Base-by-base conservation (phyloP, 2,329 filamentous ascomycete genomes). In the Aureobasidium sp. region DNA sequence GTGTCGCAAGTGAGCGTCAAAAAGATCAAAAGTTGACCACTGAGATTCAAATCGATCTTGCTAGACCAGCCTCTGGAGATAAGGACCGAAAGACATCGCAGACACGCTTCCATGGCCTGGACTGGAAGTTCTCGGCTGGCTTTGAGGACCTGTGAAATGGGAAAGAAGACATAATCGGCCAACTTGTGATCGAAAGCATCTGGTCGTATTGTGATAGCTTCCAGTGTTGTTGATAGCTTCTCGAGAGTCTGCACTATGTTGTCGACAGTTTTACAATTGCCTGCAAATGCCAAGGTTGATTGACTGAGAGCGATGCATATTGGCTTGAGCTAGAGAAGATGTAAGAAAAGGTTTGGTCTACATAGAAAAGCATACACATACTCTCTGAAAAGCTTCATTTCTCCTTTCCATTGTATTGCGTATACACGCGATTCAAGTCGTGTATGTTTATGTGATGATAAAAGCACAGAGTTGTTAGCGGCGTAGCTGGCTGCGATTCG, bases 131-230 rank as follows among this genome's bases (percentile, higher is more conserved):
- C 76, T 57, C 86, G 80, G 60, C 88, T 85, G 57, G 83, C 79
- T 55, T 88, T 84, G 62, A 98, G 84, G 34, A 97, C 81, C 61
- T 93, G 86, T 0, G 88, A 90, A 0, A 98, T 74, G 0, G 93
- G 93, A 58, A 96, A 95, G 74, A 97, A 97, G 63, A 87, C 79
- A 74, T 97, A 98, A 72, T 96, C 90, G 12, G 90, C 89, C 16
- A 97, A 73, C 66, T 90, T 91, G 49, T 84, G 78, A 66, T 96
- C 88, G 16, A 97, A 66, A 58, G 68, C 62, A 30, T 71, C 66
- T 6, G 62, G 62, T 19, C 64, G 61, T 14, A 59, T 55, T 1
- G 53, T 55, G 42, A 71, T 55, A 0, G 60, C 42, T 19, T 60
- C 56, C 1, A 82, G 66, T 14, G 66, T 65, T 6, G 65, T 59